Evolutionary conservation across 140 eudicot species (phyloP), one percentile per base, ranked within the genome.

Genomic region (Bidens hawaiensis): DNA sequence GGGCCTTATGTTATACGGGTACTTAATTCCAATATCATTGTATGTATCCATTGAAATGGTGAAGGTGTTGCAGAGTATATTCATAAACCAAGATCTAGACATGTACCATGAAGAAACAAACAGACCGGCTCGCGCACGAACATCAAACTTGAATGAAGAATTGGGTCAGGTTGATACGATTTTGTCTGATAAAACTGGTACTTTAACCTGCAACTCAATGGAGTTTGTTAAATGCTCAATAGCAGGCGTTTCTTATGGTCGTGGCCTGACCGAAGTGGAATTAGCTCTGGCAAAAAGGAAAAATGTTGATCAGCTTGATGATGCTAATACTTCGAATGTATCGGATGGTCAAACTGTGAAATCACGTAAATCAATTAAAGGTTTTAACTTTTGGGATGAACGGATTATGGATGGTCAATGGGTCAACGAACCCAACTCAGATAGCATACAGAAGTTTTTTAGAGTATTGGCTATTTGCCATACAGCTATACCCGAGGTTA

Each of bases 181-280:
- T 24, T 75, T 94, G 19, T 88, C 99, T 25, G 99, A 94, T 63
- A 94, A 94, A 75, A 94, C 99, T 0, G 99, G 99, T 11, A 94
- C 99, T 14, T 62, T 94, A 58, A 94, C 99, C 2, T 88, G 99
- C 81, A 94, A 94, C 69, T 88, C 99, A 26, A 94, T 94, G 99
- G 99, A 94, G 61, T 94, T 94, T 38, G 94, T 88, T 55, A 94
- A 94, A 66, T 94, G 99, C 60, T 81, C 97, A 1, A 85, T 94
- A 57, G 99, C 85, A 14, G 99, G 99, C 8, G 82, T 78, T 57
- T 79, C 94, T 36, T 94, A 94, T 69, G 99, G 99, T 1, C 94
- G 85, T 53, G 99, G 97, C 5, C 70, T 88, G 95, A 88, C 99
- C 14, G 99, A 94, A 52, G 99, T 88, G 36, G 99, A 94, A 67